Conservation (phyloP, 805 yeast species). For the Clavispora vitiphila region DNA sequence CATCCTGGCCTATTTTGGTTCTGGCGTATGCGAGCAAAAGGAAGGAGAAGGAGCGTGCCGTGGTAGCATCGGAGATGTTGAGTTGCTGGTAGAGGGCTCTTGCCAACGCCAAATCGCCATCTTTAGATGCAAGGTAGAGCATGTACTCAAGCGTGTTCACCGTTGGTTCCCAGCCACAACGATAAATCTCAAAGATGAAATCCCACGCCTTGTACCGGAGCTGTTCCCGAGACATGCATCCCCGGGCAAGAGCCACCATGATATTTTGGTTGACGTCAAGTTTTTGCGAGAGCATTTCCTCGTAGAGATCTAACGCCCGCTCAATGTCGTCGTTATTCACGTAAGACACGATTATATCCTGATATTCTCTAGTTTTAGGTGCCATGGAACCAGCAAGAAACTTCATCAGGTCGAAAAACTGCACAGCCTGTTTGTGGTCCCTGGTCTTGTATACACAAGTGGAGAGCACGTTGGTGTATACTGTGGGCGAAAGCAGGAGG, state of each 20-base stretch:
- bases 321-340: constrained; percentile 61
- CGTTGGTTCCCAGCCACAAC: constrained; percentile 38
- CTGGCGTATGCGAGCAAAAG: constrained; percentile 45
- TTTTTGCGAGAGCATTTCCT: constrained; percentile 50
- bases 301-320: constrained; percentile 68
- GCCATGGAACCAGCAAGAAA: constrained; percentile 60
- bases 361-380: constrained; percentile 67
- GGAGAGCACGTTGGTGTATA: constrained; percentile 56
- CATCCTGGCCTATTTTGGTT: constrained; percentile 1
- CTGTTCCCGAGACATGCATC: constrained; percentile 53
- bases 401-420: constrained; percentile 80
- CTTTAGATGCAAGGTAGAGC: constrained; percentile 70
- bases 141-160: constrained; percentile 56
- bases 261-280: constrained; percentile 29
- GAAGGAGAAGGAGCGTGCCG: constrained; percentile 40
- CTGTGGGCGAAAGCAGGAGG: constrained; percentile 37
- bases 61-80: constrained; percentile 28
- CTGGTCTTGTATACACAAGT: constrained; percentile 50
- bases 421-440: constrained; percentile 58
- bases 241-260: constrained; percentile 57
- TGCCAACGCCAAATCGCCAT: constrained; percentile 70
- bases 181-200: constrained; percentile 60
- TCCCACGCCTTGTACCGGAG: constrained; percentile 68
- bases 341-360: constrained; percentile 64
- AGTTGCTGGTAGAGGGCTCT: constrained; percentile 60